Evolutionary conservation across 352 stramenopile species (phyloP).

Genomic region (Blastocystis sp.): DNA sequence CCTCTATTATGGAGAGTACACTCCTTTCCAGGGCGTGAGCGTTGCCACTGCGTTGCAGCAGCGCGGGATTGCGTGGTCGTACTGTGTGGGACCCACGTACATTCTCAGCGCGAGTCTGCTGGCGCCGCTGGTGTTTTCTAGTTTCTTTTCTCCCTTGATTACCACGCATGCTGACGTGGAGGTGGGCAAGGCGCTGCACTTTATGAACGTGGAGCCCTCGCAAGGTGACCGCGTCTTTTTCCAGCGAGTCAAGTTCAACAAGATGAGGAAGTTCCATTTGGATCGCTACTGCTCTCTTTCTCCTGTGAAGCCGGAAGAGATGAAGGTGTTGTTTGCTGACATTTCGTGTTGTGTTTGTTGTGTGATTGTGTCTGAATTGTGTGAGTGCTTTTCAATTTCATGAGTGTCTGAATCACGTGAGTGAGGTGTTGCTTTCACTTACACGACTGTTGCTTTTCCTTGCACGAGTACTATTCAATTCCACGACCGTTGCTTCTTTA

Average conservation of each 20-base stretch:
- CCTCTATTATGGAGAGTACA: conserved; percentile 14
- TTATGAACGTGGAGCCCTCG: neutral
- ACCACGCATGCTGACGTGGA: neutral
- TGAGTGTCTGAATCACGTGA: too few relatives aligned
- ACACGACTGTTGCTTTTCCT: too few relatives aligned
- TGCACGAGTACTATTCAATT: too few relatives aligned
- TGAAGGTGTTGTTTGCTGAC: neutral
- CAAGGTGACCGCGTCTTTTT: neutral
- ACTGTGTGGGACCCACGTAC: neutral
- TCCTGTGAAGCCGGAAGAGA: conserved; percentile 8
- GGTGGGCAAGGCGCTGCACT: neutral
- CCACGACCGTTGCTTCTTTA: too few relatives aligned
- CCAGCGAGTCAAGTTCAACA: neutral
- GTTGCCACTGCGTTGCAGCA: neutral
- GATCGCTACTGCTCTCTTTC: too few relatives aligned
- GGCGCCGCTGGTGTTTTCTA: neutral
- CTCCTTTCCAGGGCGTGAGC: neutral
- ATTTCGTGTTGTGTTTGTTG: neutral
- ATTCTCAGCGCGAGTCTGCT: neutral
- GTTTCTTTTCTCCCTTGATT: conserved; percentile 11
- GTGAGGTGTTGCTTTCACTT: too few relatives aligned
- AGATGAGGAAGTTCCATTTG: conserved; percentile 10
- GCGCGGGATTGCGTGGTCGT: neutral
- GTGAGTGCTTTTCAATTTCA: too few relatives aligned
- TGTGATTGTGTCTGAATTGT: neutral